A percentile compares a stretch with the other conserved stretches of the same genome.
phyloP scores from a whole-genome alignment of 1,284 basidiomycete genomes.

The Ceratobasidium sp. region DNA sequence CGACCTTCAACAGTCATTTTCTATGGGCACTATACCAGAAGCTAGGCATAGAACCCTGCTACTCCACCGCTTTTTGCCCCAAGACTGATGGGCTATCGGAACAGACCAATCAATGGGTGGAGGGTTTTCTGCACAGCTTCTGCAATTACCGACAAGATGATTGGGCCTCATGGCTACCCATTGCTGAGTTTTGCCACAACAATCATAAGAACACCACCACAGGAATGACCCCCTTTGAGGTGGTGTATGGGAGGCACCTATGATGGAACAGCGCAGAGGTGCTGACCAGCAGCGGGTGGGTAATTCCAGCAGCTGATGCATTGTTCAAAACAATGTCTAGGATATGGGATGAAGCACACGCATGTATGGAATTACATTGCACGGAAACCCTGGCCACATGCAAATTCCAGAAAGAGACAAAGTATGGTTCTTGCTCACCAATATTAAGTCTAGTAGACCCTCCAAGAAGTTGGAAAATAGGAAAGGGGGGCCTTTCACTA shows the following conservation, averaged over 20 bases:
- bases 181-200: slow-evolving; percentile 12
- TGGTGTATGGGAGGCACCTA: background rate
- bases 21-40: background rate
- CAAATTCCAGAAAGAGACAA: too few species aligned
- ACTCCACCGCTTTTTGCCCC: too few species aligned
- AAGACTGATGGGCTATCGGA: background rate
- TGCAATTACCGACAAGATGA: slow-evolving; percentile 34
- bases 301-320: too few species aligned
- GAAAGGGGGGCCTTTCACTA: slow-evolving; percentile 28
- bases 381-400: too few species aligned
- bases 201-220: background rate
- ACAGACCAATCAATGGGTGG: background rate
- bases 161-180: slow-evolving; percentile 25
- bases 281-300: background rate
- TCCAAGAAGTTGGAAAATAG: slow-evolving; percentile 2
- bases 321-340: too few species aligned
- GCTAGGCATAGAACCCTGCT: too few species aligned
- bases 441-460: background rate
- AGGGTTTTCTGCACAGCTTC: slow-evolving; percentile 47
- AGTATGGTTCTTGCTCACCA: background rate
- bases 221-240: background rate
- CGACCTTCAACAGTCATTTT: too few species aligned
- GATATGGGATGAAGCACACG: too few species aligned
- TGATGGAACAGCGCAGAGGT: background rate
- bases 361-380: too few species aligned